Percentiles rank a stretch among this genome's conserved stretches.
Conservation (phyloP, 2,329 filamentous ascomycete genomes). For the Orbilia blumenaviensis region DNA sequence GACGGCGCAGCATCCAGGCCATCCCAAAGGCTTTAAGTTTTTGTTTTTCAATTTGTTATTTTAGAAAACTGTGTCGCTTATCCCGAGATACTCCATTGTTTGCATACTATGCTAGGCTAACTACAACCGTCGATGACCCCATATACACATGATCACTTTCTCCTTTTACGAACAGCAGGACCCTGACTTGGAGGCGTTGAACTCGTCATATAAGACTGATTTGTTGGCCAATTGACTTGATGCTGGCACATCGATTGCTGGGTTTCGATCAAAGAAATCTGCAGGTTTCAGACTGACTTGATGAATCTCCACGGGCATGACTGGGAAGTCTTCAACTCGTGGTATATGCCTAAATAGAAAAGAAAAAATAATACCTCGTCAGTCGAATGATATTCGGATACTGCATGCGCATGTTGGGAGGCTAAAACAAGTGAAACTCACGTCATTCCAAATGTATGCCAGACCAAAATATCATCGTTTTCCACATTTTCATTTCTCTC, state of each 20-base stretch:
- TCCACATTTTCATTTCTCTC: constrained; percentile 60
- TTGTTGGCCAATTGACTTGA: constrained; percentile 56
- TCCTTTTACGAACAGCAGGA: constrained; percentile 45
- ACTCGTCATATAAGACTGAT: constrained; percentile 38
- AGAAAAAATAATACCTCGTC: constrained; percentile 9
- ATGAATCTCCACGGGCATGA: constrained; percentile 72
- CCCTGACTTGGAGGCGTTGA: not conserved
- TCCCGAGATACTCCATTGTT: constrained; percentile 5
- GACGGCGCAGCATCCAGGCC: not conserved
- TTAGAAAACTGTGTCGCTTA: constrained; percentile 28
- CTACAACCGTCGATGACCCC: not conserved
- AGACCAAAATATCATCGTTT: constrained; percentile 67
- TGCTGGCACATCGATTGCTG: constrained; percentile 66
- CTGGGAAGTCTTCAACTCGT: constrained; percentile 61
- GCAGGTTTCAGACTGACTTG: constrained; percentile 65
- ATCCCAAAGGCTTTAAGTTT: constrained; percentile 7
- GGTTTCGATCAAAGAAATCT: constrained; percentile 59
- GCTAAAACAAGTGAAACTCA: constrained; percentile 66
- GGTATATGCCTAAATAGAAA: constrained; percentile 51
- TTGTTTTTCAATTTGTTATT: constrained; percentile 32
- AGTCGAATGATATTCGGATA: constrained; percentile 31
- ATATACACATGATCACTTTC: constrained; percentile 16
- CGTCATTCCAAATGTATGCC: constrained; percentile 69
- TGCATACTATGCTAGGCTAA: constrained; percentile 6
- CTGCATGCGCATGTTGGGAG: constrained; percentile 18